Base-by-base conservation (phyloP, 805 yeast genomes). In the Ogataea allantospora region DNA sequence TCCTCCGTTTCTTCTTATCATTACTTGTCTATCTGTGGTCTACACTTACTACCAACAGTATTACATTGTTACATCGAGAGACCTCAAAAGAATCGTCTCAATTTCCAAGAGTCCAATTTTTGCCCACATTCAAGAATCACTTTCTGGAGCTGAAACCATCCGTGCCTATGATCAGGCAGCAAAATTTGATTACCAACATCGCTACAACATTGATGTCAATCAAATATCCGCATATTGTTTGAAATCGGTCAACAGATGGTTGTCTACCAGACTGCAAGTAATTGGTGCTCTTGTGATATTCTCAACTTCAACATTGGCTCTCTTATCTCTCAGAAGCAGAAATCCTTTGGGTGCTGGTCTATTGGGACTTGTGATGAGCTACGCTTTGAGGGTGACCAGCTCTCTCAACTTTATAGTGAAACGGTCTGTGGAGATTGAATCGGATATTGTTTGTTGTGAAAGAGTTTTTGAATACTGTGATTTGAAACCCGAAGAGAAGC, bases 401-500 rank as follows among this genome's bases (percentile, higher is more conserved):
- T 63, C 77, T 4, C 66, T 81, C 50, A 71, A 68, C 50, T 68
- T 71, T 61, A 70, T 80, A 40, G 83, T 81, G 6, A 66, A 83
- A 51, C 67, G 70, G 57, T 66, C 80, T 5, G 85, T 80, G 18
- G 81, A 77, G 48, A 74, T 79, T 29, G 87, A 81, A 54, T 68
- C 80, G 6, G 77, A 72, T 49, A 67, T 77, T 39, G 83, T 81
- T 25, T 85, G 95, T 13, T 96, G 95, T 30, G 99, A 91, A 68
- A 80, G 99, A 66, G 80, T 91, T 37, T 71, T 86, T 63, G 99
- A 91, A 61, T 91, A 89, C 61, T 77, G 95, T 24, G 62, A 66
- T n/a, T 68, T 93, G 44, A 65, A 68, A 22, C 73, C 88, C 14
- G 99, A 91, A 65, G 96, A 66, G 18, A 64, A 73, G 35, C 30